These are phyloP conservation scores for Vitis hybrid DNA, from an alignment of 177 flowering plant genomes.

Conservation along the genomic window DNA sequence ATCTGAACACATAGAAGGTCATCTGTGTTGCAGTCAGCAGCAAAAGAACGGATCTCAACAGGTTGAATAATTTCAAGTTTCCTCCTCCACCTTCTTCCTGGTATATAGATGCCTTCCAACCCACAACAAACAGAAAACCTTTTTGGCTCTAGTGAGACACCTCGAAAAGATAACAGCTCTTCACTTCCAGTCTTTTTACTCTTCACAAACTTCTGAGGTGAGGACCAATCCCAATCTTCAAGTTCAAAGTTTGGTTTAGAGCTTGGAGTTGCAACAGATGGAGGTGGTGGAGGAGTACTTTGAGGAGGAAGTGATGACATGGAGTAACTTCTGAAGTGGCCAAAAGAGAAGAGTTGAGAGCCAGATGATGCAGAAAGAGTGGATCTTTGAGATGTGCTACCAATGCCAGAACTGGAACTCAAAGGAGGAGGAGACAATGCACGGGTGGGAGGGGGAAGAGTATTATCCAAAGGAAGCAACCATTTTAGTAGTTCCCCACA, in stretches of 20 bases:
- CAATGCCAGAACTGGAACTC: constrained; percentile 47
- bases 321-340: constrained; percentile 90
- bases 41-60: constrained; percentile 77
- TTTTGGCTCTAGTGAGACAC: constrained; percentile 79
- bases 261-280: constrained; percentile 43
- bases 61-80: constrained; percentile 92
- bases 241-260: constrained; percentile 58
- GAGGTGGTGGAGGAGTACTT: constrained; percentile 41
- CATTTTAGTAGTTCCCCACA: constrained; percentile 83
- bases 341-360: constrained; percentile 82
- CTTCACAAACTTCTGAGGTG: constrained; percentile 47
- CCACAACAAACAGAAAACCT: constrained; percentile 96
- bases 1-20: constrained; percentile 95
- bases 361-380: constrained; percentile 58
- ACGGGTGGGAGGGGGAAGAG: constrained; percentile 57
- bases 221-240: constrained; percentile 71
- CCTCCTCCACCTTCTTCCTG: constrained; percentile 95
- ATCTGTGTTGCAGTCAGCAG: constrained; percentile 90
- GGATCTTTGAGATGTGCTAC: constrained; percentile 50
- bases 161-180: constrained; percentile 80
- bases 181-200: constrained; percentile 52
- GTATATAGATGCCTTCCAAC: constrained; percentile 83
- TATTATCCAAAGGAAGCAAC: constrained; percentile 86
- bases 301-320: constrained; percentile 95
- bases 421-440: constrained; percentile 68